Evolutionary conservation across 441 rosid genomes (phyloP).

Genomic region (Heliophila coronopifolia): DNA sequence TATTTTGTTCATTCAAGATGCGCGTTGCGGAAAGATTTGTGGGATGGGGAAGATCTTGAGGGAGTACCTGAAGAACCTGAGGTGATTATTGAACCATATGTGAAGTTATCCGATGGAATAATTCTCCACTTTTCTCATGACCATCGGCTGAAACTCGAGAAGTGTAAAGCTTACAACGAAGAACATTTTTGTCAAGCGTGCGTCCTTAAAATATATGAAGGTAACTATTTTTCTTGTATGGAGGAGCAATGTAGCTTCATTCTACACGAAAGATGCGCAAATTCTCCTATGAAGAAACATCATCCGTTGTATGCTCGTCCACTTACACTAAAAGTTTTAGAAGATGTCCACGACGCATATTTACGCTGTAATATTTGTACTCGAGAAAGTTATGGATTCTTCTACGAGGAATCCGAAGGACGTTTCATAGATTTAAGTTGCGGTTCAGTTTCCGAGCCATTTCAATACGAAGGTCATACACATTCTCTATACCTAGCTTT

Average conservation of each 20-base stretch:
- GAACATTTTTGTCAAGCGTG: not conserved
- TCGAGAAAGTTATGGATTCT: not conserved
- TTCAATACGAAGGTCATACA: not conserved
- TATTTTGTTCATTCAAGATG: constrained; percentile 13
- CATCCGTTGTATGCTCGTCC: not conserved
- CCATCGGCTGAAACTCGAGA: not conserved
- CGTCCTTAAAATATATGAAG: not conserved
- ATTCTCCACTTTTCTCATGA: constrained; percentile 19
- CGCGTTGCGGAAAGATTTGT: not conserved
- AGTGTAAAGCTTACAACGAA: not conserved
- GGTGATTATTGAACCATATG: not conserved
- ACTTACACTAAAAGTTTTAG: too few species aligned
- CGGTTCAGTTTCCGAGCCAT: not conserved
- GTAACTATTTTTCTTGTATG: not conserved
- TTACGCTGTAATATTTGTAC: not conserved
- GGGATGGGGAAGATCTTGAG: constrained; percentile 4
- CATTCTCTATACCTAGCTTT: not conserved
- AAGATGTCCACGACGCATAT: not conserved
- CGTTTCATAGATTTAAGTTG: not conserved
- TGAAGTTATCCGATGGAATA: not conserved
- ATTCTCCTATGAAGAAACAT: not conserved
- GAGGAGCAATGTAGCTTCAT: not conserved
- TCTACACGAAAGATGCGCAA: constrained; percentile 10
- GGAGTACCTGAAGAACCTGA: constrained; percentile 4
- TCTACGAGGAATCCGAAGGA: not conserved